Percentiles rank a stretch among this genome's conserved stretches.
phyloP scores from a whole-genome alignment of 2,329 filamentous ascomycete genomes.

The Ophioceras dolichostomum region DNA sequence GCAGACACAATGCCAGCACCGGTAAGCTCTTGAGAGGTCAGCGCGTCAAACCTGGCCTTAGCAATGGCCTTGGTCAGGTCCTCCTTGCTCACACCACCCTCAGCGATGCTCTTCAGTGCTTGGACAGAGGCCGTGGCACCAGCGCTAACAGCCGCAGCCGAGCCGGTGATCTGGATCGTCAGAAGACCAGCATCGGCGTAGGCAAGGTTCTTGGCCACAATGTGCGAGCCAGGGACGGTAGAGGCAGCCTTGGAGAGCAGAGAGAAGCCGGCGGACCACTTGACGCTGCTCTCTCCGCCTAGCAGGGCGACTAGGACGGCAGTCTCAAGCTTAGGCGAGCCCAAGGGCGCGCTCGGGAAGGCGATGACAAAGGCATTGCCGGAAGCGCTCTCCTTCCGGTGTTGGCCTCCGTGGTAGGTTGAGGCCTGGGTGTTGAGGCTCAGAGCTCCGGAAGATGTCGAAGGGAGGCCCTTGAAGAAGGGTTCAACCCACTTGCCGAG shows the following conservation, averaged over 20 bases:
- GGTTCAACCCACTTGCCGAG: conserved; percentile 83
- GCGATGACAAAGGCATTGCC: conserved; percentile 81
- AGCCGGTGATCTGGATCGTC: conserved; percentile 67
- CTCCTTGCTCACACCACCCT: conserved; percentile 67
- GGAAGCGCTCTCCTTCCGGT: conserved; percentile 64
- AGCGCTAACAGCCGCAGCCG: conserved; percentile 58
- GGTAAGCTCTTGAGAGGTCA: conserved; percentile 70
- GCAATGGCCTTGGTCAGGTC: conserved; percentile 85
- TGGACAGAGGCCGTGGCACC: conserved; percentile 69
- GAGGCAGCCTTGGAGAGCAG: conserved; percentile 70
- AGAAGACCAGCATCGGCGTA: conserved; percentile 95
- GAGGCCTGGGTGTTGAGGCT: conserved; percentile 48
- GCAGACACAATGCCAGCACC: conserved; percentile 69
- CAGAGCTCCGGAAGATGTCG: conserved; percentile 37
- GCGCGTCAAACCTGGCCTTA: conserved; percentile 82
- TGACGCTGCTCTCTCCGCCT: conserved; percentile 82
- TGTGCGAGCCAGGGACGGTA: conserved; percentile 50
- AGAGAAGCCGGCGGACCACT: conserved; percentile 91
- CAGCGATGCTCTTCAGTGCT: conserved; percentile 68
- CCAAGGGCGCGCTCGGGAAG: conserved; percentile 80
- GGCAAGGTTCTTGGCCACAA: conserved; percentile 63
- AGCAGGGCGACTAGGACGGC: conserved; percentile 80
- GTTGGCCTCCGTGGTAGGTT: conserved; percentile 93
- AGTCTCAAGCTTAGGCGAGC: conserved; percentile 78
- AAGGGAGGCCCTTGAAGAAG: conserved; percentile 70